These are phyloP conservation scores for Phytophthora cajani DNA, from an alignment of 352 stramenopile species.

Conservation along the genomic window DNA sequence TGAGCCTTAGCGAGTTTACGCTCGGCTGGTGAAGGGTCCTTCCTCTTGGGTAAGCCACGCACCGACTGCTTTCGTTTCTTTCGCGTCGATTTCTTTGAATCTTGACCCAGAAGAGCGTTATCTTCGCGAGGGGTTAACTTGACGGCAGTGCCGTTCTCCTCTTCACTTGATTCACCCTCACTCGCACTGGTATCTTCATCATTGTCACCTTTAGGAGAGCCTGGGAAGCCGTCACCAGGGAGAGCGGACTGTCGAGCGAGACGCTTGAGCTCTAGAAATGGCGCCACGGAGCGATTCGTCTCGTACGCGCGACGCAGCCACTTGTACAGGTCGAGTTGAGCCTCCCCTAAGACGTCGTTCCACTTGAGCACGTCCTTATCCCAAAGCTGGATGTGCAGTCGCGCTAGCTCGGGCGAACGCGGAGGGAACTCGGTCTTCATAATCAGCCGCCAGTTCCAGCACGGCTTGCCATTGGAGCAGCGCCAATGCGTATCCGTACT, in stretches of 20 bases:
- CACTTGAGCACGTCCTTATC: conserved; percentile 94
- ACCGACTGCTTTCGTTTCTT: background rate
- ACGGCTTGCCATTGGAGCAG: conserved; percentile 88
- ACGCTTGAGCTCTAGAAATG: conserved; percentile 71
- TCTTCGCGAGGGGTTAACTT: conserved; percentile 38
- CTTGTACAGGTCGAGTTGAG: conserved; percentile 86
- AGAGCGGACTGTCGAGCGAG: conserved; percentile 18
- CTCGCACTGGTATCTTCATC: conserved; percentile 13
- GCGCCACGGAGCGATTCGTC: conserved; percentile 57
- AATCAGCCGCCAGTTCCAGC: conserved; percentile 94
- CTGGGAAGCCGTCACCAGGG: background rate
- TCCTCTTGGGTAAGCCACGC: conserved; percentile 3
- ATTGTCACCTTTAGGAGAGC: background rate
- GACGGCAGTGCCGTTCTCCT: conserved; percentile 7
- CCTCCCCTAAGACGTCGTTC: conserved; percentile 91
- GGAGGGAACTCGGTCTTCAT: conserved; percentile 86
- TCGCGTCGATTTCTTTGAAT: conserved; percentile 16
- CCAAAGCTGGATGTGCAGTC: conserved; percentile 93
- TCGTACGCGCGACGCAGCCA: conserved; percentile 77
- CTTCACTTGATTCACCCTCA: conserved; percentile 24
- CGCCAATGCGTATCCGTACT: conserved; percentile 93
- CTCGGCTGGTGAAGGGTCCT: conserved; percentile 17
- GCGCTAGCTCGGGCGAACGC: conserved; percentile 78
- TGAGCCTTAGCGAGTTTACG: conserved; percentile 38
- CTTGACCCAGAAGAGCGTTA: conserved; percentile 38